Evolutionary conservation across 1,284 basidiomycete genomes (phyloP), one percentile per base, ranked within the genome.

Genomic region (Bjerkandera adusta): DNA sequence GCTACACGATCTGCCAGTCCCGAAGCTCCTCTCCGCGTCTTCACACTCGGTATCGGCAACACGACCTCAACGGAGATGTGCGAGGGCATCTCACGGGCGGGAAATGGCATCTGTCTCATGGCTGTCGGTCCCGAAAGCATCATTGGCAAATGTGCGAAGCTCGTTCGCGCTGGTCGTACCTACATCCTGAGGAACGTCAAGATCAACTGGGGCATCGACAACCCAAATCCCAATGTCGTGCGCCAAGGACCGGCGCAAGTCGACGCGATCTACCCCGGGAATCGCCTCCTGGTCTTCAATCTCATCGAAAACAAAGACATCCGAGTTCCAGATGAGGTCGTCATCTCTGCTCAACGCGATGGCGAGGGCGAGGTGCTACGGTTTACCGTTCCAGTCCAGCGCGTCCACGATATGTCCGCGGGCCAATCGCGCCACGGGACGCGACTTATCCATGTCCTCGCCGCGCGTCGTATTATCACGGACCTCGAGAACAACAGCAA

Each of bases 21-120:
- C 37, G 4, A 30, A 57, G 65, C 68, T 0, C 66, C 63, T 5
- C 48, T 76, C 2, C 73, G 76, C 7, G 65, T 81, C 0, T 82
- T 79, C 45, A 69, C 71, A 5, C 68, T 82, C 1, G 81, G 79
- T 0, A 78, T 83, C 15, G 79, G 81, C 12, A 39, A 59, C 33
- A 55, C 54, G 1, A 71, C 75, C 5, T 81, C 81, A 4, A 74
- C 66, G 6, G 72, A 66, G 0, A 63, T 75, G 51, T 79, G 77
- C 53, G 68, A 75, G 51, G 61, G 67, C 4, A 73, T 83, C 15
- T 78, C 80, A 1, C 54, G 63, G 13, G 65, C 65, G 1, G 81
- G 81, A 1, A 68, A 73, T 12, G 81, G 79, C 4, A 63, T 68
- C n/a, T 72, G 57, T 45, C 57, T 78, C 0, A 72, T 75, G 50